Evolutionary conservation across 345 rosid species (phyloP), one percentile per base, ranked within the genome.

Genomic region (Brassica carinata): DNA sequence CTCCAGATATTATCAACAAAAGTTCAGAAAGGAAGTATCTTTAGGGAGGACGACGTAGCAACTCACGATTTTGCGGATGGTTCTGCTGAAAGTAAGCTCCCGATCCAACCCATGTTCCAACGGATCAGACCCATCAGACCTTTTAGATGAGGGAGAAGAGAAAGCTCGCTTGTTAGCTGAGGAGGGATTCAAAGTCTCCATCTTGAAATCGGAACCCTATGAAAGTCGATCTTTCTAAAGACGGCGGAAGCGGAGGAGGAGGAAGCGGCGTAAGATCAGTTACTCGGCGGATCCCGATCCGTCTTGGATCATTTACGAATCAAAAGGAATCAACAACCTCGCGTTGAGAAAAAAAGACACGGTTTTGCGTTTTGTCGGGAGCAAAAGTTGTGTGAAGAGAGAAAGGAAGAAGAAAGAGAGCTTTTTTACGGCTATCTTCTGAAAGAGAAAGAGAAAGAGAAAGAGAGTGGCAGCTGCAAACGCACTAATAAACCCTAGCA

Each of bases 61-160:
- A 78, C 98, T 93, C 86, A 93, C 98, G 69, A 95, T 95, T 86
- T 85, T 93, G 63, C 91, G 91, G 17, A 91, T 83, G 8, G 96
- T 81, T 69, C 80, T 84, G 69, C 85, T 83, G 40, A 93, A 80
- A 70, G 86, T 78, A 69, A 93, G 86, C 86, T 93, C 94, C 15
- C 88, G 91, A 85, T 95, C 98, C 62, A 87, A 48, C 62, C 90
- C 88, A 77, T 61, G 68, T 17, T 91, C 97, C 73, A 77, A 29
- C 65, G 84, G 38, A 77, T 88, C 99, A 5, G 87, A 83, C 34
- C 75, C 84, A 2, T 89, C 92, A 2, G 74, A 71, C 65, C 80
- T 89, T 86, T 83, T 89, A 38, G 71, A 73, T 5, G 82, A 63
- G 29, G 34, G 72, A n/a, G n/a, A n/a, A 57, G 82, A 29, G n/a